Percentiles rank a stretch among this genome's conserved stretches.
These are phyloP conservation scores for Fusarium nisikadoi DNA, from an alignment of 2,329 filamentous ascomycete genomes.

Conservation along the genomic window DNA sequence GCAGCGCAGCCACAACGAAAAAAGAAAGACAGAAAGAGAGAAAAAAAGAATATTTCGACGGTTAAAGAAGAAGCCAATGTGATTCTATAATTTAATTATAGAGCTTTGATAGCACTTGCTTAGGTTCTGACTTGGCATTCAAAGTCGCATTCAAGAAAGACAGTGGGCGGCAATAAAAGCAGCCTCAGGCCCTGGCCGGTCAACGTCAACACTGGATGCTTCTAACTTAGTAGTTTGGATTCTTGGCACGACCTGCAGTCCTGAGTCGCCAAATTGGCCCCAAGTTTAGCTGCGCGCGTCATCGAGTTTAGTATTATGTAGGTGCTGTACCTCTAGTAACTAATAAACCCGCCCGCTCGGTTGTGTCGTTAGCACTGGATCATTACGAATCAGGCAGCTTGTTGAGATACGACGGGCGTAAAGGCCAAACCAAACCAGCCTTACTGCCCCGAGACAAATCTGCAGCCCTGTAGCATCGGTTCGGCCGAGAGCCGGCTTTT, in stretches of 20 bases:
- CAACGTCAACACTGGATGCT: neutral
- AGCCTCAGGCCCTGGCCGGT: neutral
- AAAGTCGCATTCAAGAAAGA: neutral
- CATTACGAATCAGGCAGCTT: conserved; percentile 28
- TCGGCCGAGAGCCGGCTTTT: conserved; percentile 37
- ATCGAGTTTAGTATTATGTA: neutral
- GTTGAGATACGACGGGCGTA: conserved; percentile 18
- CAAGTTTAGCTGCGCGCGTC: neutral
- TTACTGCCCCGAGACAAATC: neutral
- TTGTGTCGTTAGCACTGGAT: neutral
- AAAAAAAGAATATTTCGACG: neutral
- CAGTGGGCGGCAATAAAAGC: neutral
- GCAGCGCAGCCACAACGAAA: neutral
- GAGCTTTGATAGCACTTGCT: neutral
- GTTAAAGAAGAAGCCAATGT: neutral
- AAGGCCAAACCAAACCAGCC: neutral
- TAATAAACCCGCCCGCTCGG: neutral
- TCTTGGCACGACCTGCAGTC: neutral
- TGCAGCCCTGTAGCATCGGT: conserved; percentile 23
- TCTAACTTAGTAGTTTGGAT: neutral
- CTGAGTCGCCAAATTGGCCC: neutral
- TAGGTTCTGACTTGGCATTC: conserved; percentile 14
- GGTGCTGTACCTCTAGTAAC: neutral
- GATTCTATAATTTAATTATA: neutral
- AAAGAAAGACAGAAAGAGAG: neutral